Conservation (phyloP, 2,329 filamentous ascomycete species). For the Conoideocrella luteorostrata region DNA sequence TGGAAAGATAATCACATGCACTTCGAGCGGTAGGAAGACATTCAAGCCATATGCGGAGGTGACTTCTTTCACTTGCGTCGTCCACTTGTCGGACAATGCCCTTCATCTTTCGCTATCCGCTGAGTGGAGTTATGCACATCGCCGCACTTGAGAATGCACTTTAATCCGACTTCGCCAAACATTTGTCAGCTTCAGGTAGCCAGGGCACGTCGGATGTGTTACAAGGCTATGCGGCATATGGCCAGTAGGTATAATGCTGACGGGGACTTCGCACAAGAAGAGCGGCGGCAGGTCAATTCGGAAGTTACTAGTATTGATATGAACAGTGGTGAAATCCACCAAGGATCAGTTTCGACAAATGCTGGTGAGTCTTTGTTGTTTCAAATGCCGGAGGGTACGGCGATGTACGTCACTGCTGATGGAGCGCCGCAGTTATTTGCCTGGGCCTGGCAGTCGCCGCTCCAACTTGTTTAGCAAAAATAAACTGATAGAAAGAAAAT, state of each 20-base stretch:
- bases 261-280: conserved; percentile 5
- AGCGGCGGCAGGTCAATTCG: conserved; percentile 9
- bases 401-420: conserved; percentile 5
- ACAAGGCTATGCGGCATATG: conserved; percentile 8
- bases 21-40: background rate
- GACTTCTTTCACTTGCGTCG: conserved; percentile 2
- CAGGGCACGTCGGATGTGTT: conserved; percentile 2
- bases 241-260: conserved; percentile 8
- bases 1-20: conserved; percentile 1
- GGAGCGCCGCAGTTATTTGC: conserved; percentile 7
- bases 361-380: conserved; percentile 5
- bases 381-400: conserved; percentile 9
- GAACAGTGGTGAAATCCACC: conserved; percentile 9
- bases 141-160: background rate
- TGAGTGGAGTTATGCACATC: conserved; percentile 2
- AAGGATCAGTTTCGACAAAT: conserved; percentile 7
- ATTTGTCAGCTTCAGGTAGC: background rate
- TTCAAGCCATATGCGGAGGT: conserved; percentile 6
- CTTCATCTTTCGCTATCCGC: conserved; percentile 7
- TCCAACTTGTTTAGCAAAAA: conserved; percentile 11
- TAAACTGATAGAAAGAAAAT: background rate
- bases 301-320: conserved; percentile 7
- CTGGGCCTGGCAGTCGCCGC: conserved; percentile 5
- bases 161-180: background rate
- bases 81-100: conserved; percentile 3